These are phyloP conservation scores for Fusarium praegraminearum DNA, from an alignment of 2,329 filamentous ascomycete genomes.

Conservation along the genomic window DNA sequence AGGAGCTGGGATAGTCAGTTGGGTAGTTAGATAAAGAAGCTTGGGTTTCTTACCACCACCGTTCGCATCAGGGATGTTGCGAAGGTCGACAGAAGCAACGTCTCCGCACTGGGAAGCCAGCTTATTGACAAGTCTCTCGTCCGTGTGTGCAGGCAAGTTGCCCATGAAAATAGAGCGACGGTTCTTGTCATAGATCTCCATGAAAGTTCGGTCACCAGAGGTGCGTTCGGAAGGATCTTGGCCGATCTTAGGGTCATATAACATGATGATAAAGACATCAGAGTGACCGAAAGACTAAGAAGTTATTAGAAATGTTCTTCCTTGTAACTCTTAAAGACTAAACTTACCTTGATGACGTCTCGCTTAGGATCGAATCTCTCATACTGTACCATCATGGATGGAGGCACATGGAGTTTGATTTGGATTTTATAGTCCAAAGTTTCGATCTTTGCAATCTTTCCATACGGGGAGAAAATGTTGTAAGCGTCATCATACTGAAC, in stretches of 20 bases:
- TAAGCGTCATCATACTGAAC: slow-evolving; percentile 60
- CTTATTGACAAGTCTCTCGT: slow-evolving; percentile 52
- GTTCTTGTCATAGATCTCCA: slow-evolving; percentile 57
- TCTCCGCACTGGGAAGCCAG: slow-evolving; percentile 56
- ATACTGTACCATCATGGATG: slow-evolving; percentile 62
- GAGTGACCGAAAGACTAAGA: not conserved
- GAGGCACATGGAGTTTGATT: slow-evolving; percentile 51
- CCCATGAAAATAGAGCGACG: slow-evolving; percentile 62
- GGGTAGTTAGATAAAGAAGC: not conserved
- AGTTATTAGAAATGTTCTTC: not conserved
- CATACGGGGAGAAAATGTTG: slow-evolving; percentile 58
- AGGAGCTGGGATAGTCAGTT: slow-evolving; percentile 35
- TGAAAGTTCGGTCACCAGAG: slow-evolving; percentile 14
- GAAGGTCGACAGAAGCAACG: slow-evolving; percentile 46
- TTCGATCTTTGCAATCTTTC: slow-evolving; percentile 58
- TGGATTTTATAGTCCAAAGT: slow-evolving; percentile 52
- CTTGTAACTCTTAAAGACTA: not conserved
- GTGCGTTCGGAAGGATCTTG: slow-evolving; percentile 18
- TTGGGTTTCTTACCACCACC: slow-evolving; percentile 26
- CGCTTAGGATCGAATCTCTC: slow-evolving; percentile 63
- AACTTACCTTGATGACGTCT: slow-evolving; percentile 62
- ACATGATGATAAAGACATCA: slow-evolving; percentile 17
- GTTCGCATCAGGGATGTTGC: slow-evolving; percentile 1
- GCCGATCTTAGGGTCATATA: slow-evolving; percentile 21
- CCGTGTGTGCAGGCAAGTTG: slow-evolving; percentile 56